phyloP scores from a whole-genome alignment of 192 early-diverging fungal species.

The Backusella westeae region DNA sequence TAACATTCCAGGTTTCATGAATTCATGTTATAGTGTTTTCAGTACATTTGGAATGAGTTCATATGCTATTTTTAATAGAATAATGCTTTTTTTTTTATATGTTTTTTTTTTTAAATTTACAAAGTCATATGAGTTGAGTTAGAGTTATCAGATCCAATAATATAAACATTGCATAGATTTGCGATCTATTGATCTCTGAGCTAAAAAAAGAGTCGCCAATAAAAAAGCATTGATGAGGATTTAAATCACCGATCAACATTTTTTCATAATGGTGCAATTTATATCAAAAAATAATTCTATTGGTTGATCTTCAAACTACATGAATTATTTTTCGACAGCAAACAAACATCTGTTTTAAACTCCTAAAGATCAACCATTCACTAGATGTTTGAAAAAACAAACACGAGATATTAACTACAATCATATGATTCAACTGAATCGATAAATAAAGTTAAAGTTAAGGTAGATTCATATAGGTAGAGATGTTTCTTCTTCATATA shows the following conservation, averaged over 20 bases:
- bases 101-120: too few relatives aligned
- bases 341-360: neutral
- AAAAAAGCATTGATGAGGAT: neutral
- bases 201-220: neutral
- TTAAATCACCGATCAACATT: neutral
- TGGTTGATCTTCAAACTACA: neutral
- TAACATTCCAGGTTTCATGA: too few relatives aligned
- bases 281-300: neutral
- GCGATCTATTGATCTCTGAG: neutral
- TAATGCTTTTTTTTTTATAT: too few relatives aligned
- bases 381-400: neutral
- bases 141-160: too few relatives aligned
- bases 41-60: too few relatives aligned
- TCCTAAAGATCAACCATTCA: neutral
- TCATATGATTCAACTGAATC: neutral
- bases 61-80: too few relatives aligned
- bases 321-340: neutral
- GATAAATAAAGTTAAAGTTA: neutral
- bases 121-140: too few relatives aligned
- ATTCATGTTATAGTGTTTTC: too few relatives aligned
- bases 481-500: neutral
- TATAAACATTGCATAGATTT: too few relatives aligned
- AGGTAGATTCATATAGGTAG: neutral
- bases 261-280: neutral
- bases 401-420: neutral